Conservation (phyloP, 176 grass and related monocot species). For the Phyllostachys edulis region DNA sequence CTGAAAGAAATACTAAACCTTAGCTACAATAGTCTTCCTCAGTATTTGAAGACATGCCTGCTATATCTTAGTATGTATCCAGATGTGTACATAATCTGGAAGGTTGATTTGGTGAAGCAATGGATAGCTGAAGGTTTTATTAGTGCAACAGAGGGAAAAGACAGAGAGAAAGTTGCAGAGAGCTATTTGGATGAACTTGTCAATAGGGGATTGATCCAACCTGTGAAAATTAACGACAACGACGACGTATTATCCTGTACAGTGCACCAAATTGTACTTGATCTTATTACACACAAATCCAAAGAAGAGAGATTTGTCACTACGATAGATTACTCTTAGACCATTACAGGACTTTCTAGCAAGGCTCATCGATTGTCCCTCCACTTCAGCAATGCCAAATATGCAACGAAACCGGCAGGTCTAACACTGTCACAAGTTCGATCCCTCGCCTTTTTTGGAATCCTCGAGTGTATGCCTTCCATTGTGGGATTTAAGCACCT, state of each 20-base stretch:
- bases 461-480: not conserved
- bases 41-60: not conserved
- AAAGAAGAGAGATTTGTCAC: not conserved
- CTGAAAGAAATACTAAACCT: too few species aligned
- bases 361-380: not conserved
- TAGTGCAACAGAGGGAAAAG: not conserved
- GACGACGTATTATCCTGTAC: not conserved
- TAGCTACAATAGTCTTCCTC: too few species aligned
- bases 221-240: not conserved
- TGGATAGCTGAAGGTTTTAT: conserved; percentile 16
- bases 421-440: not conserved
- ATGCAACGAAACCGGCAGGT: not conserved
- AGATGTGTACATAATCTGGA: not conserved
- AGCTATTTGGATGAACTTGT: conserved; percentile 1
- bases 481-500: not conserved
- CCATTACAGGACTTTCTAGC: not conserved
- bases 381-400: not conserved
- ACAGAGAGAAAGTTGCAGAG: not conserved
- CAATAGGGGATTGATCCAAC: conserved; percentile 4
- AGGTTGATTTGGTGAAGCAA: not conserved
- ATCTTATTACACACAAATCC: not conserved
- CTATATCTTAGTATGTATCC: conserved; percentile 8
- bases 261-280: not conserved
- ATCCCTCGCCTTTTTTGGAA: not conserved
- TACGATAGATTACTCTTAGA: not conserved